Evolutionary conservation across 2,329 filamentous ascomycete species (phyloP).

Genomic region (Erysiphe pisi): DNA sequence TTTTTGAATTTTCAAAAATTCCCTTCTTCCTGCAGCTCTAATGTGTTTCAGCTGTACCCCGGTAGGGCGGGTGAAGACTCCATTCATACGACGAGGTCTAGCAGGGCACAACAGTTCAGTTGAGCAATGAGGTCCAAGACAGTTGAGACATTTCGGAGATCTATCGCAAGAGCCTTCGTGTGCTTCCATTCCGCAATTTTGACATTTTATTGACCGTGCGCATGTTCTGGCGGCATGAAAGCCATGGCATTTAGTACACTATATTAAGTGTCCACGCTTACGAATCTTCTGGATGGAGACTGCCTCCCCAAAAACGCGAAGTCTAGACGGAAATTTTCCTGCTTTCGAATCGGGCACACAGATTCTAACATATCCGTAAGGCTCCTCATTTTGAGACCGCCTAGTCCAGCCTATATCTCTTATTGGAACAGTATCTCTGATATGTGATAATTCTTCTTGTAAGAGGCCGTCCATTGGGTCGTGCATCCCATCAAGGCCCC

Average conservation of each 20-base stretch:
- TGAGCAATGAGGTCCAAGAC: neutral
- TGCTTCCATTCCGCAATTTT: neutral
- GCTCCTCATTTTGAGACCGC: neutral
- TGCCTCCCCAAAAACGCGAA: neutral
- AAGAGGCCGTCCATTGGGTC: conserved; percentile 9
- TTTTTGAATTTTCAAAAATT: no score
- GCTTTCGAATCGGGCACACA: conserved; percentile 11
- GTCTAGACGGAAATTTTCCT: neutral
- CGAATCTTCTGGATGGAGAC: neutral
- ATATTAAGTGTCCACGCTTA: neutral
- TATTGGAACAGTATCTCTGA: neutral
- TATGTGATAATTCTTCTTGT: neutral
- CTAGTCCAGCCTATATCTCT: neutral
- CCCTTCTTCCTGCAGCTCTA: no score
- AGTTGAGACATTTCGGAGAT: neutral
- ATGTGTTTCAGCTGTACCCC: no score
- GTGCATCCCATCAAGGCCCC: neutral
- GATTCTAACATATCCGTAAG: conserved; percentile 9
- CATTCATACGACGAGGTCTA: neutral
- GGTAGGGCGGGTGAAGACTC: neutral
- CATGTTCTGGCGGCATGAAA: neutral
- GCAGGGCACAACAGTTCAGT: neutral
- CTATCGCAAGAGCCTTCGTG: neutral
- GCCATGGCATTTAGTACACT: neutral
- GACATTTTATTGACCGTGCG: neutral